Conservation (phyloP, 2,329 filamentous ascomycete genomes). For the Eutypa lata region DNA sequence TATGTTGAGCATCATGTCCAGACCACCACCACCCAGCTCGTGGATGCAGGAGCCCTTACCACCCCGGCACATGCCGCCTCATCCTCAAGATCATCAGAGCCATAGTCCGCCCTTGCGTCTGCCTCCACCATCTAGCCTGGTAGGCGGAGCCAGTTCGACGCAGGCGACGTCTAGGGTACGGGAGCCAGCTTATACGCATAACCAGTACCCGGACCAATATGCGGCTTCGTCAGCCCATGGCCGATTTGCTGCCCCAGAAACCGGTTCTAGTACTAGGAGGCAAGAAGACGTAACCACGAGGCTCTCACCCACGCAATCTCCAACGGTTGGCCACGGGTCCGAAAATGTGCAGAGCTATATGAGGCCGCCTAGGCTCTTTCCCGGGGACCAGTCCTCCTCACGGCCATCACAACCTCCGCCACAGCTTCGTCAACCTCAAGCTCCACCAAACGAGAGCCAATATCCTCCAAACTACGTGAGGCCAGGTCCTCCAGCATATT, state of each 20-base stretch:
- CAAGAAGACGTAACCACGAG: slow-evolving; percentile 11
- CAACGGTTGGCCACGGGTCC: slow-evolving; percentile 16
- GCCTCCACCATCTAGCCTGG: slow-evolving; percentile 24
- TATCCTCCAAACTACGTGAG: slow-evolving; percentile 15
- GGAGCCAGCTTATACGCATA: slow-evolving; percentile 15
- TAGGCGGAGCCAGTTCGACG: slow-evolving; percentile 15
- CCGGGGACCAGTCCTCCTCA: slow-evolving; percentile 14
- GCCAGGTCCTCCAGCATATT: slow-evolving; percentile 16
- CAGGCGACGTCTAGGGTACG: slow-evolving; percentile 15
- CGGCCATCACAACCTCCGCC: slow-evolving; percentile 12
- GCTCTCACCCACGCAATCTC: slow-evolving; percentile 17
- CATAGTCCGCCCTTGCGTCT: slow-evolving; percentile 18
- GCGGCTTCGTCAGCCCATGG: slow-evolving; percentile 15
- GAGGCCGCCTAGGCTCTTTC: slow-evolving; percentile 12
- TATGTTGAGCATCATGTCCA: slow-evolving; percentile 30
- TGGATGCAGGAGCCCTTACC: slow-evolving; percentile 25
- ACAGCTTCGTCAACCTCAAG: slow-evolving; percentile 11
- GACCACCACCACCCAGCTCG: slow-evolving; percentile 22
- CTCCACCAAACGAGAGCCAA: slow-evolving; percentile 10
- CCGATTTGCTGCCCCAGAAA: neutral
- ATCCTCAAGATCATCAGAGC: slow-evolving; percentile 20
- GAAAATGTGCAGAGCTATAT: slow-evolving; percentile 17
- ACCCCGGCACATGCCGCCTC: slow-evolving; percentile 22
- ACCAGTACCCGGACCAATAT: slow-evolving; percentile 19
- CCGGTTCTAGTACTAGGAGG: slow-evolving; percentile 7